A percentile compares a stretch with the other conserved stretches of the same genome.
Conservation (phyloP, 495 filamentous ascomycete genomes). For the Trichoderma virens region DNA sequence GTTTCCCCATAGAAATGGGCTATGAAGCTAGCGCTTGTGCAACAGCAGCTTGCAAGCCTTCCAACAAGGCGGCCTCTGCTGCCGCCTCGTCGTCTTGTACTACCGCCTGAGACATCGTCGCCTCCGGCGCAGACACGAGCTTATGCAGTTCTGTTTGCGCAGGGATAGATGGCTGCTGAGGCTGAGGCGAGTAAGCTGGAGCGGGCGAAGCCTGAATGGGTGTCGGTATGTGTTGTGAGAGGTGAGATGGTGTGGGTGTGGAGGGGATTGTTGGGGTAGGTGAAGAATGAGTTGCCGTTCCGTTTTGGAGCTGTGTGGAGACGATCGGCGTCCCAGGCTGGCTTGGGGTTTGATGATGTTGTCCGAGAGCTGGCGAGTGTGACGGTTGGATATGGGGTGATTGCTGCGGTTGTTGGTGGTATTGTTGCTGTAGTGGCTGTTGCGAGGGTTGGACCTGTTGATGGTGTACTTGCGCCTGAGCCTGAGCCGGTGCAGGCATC, state of each 20-base stretch:
- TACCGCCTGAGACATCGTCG: not conserved
- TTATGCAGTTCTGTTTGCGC: conserved; percentile 3
- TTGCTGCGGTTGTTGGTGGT: not conserved
- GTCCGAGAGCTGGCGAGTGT: not conserved
- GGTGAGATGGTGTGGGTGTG: not conserved
- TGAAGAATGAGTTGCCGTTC: not conserved
- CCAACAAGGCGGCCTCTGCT: not conserved
- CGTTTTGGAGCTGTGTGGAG: not conserved
- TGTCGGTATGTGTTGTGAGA: not conserved
- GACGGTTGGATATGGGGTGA: not conserved
- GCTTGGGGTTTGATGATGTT: not conserved
- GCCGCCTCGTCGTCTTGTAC: not conserved
- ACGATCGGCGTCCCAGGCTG: not conserved
- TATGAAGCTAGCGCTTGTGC: not conserved
- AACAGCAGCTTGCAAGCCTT: not conserved
- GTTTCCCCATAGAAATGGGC: not conserved
- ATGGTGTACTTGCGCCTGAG: too few relatives aligned
- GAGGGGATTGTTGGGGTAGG: not conserved
- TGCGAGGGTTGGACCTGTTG: not conserved
- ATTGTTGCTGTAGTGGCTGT: not conserved
- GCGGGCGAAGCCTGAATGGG: not conserved
- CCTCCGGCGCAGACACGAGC: not conserved
- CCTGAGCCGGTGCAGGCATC: too few relatives aligned
- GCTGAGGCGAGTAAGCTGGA: not conserved
- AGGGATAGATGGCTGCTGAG: not conserved